Conservation (phyloP, 805 yeast genomes). For the Tetrapisispora namnaoensis region DNA sequence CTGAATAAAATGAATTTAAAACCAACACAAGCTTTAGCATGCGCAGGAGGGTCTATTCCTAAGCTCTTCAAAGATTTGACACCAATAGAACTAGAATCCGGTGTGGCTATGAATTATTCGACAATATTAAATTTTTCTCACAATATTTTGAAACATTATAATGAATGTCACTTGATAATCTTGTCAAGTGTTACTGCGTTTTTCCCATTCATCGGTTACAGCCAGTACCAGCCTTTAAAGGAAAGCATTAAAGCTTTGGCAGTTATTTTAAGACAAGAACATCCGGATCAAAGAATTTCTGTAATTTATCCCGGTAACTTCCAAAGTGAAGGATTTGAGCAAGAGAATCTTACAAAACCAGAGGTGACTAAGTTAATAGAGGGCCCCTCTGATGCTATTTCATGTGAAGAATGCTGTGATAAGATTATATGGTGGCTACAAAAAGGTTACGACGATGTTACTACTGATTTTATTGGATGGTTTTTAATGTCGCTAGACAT, state of each 20-base stretch:
- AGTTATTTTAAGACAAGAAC: conserved; percentile 75
- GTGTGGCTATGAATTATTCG: conserved; percentile 60
- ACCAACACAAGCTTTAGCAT: conserved; percentile 71
- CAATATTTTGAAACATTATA: conserved; percentile 36
- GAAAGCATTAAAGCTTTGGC: conserved; percentile 72
- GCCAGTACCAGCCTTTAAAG: conserved; percentile 83
- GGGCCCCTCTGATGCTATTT: conserved; percentile 68
- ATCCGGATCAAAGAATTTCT: conserved; percentile 58
- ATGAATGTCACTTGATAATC: conserved; percentile 44
- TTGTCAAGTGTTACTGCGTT: conserved; percentile 74
- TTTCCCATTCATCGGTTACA: conserved; percentile 85
- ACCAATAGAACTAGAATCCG: conserved; percentile 45
- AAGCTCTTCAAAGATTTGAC: conserved; percentile 64
- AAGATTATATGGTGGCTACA: conserved; percentile 46
- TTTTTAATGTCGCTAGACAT: conserved; percentile 53
- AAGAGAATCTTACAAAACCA: conserved; percentile 81
- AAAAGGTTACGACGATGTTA: conserved; percentile 60
- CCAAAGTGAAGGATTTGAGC: conserved; percentile 73
- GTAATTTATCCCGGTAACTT: conserved; percentile 86
- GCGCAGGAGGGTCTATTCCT: conserved; percentile 84
- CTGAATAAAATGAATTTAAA: conserved; percentile 22
- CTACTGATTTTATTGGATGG: conserved; percentile 85
- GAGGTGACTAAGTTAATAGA: conserved; percentile 72
- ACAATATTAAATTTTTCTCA: conserved; percentile 69
- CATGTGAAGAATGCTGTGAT: conserved; percentile 56